A percentile compares a stretch with the other conserved stretches of the same genome.
Conservation (phyloP, 2,329 filamentous ascomycete species). For the Stagonosporopsis tanaceti region DNA sequence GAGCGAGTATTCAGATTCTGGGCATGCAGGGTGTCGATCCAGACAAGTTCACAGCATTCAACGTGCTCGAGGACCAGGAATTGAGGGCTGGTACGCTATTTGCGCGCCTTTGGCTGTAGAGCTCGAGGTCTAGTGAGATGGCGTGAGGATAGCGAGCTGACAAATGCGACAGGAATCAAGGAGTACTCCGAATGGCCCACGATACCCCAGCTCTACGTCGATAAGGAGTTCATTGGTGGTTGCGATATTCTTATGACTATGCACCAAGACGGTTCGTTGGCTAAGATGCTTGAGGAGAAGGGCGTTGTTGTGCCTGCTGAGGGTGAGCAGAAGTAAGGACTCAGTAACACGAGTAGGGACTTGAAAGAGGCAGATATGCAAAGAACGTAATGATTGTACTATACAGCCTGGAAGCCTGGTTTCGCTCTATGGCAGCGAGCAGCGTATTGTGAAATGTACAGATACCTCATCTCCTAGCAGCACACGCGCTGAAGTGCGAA, state of each 20-base stretch:
- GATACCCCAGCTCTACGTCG: slow-evolving; percentile 94
- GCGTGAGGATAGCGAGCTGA: slow-evolving; percentile 19
- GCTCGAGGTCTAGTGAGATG: not conserved
- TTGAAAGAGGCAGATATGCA: not conserved
- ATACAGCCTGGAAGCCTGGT: slow-evolving; percentile 2
- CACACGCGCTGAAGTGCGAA: not conserved
- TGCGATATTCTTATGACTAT: slow-evolving; percentile 96
- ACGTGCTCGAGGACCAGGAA: slow-evolving; percentile 91
- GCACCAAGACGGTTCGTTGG: slow-evolving; percentile 94
- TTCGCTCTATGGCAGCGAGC: not conserved
- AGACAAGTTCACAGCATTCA: slow-evolving; percentile 95
- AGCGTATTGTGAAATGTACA: slow-evolving; percentile 5
- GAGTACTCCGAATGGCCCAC: slow-evolving; percentile 99
- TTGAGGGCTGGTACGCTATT: slow-evolving; percentile 72
- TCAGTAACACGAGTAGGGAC: not conserved
- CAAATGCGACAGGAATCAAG: slow-evolving; percentile 77
- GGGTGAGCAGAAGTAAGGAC: slow-evolving; percentile 30
- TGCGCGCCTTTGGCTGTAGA: not conserved
- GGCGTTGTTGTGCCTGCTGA: slow-evolving; percentile 73
- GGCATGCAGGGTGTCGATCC: slow-evolving; percentile 95
- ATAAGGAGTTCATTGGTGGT: slow-evolving; percentile 96
- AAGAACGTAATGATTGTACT: slow-evolving; percentile 7
- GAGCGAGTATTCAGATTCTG: slow-evolving; percentile 92
- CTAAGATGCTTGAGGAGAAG: slow-evolving; percentile 92
- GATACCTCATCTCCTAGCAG: not conserved